Conservation (phyloP, 2,329 filamentous ascomycete species). For the Colletotrichum endophyticum region DNA sequence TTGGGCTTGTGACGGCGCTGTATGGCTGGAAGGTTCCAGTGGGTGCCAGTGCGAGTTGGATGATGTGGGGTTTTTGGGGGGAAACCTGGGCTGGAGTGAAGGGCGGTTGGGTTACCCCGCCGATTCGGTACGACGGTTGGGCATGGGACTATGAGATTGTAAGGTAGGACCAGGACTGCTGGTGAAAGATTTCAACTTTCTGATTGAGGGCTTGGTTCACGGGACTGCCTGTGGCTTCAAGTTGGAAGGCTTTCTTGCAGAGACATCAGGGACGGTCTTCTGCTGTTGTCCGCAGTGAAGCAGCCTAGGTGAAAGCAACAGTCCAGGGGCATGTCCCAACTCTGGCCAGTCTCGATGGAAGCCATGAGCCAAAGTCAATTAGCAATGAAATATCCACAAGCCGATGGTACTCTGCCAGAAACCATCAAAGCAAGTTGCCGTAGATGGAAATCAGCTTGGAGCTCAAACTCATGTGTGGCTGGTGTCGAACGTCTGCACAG, state of each 20-base stretch:
- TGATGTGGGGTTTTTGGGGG: conserved; percentile 5
- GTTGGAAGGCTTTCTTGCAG: background rate
- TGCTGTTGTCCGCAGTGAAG: background rate
- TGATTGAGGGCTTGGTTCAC: background rate
- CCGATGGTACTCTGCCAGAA: background rate
- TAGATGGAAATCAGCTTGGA: background rate
- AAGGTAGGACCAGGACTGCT: background rate
- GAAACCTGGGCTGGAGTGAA: background rate
- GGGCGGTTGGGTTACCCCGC: conserved; percentile 6
- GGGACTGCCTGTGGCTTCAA: background rate
- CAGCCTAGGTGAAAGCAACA: background rate
- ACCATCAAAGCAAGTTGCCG: background rate
- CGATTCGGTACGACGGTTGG: background rate
- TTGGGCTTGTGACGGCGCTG: background rate
- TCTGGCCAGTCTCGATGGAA: background rate
- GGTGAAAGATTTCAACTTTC: background rate
- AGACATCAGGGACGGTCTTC: background rate
- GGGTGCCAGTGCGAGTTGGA: background rate
- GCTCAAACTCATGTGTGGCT: background rate
- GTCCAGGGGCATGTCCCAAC: background rate
- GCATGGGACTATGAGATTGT: background rate
- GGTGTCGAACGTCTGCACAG: background rate
- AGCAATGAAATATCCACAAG: background rate
- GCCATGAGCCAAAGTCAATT: background rate
- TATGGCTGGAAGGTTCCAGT: conserved; percentile 24